Percentiles rank a stretch among this genome's conserved stretches.
Conservation (phyloP, 352 stramenopile species). For the Pythium aristosporum region DNA sequence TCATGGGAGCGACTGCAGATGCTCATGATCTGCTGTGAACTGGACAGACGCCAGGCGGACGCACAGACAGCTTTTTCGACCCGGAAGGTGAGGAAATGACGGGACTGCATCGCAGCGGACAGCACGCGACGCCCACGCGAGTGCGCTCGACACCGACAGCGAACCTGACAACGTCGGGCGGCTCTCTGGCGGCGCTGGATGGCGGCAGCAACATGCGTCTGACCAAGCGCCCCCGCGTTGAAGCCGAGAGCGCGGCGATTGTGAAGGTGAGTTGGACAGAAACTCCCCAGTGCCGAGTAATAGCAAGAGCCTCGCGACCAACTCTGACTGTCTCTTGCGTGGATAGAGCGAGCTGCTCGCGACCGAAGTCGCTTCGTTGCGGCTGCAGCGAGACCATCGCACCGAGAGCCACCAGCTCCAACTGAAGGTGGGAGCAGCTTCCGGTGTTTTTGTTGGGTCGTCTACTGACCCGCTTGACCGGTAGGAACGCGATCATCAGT, state of each 20-base stretch:
- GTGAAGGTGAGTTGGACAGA: constrained; percentile 41
- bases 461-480: background rate
- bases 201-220: background rate
- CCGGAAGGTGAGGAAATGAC: constrained; percentile 35
- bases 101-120: background rate
- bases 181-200: background rate
- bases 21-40: background rate
- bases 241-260: constrained; percentile 55
- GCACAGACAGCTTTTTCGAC: constrained; percentile 36
- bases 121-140: background rate
- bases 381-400: constrained; percentile 51
- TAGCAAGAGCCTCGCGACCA: background rate
- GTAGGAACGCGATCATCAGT: constrained; percentile 53
- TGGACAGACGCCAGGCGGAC: background rate
- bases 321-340: background rate
- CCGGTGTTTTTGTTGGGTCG: constrained; percentile 1
- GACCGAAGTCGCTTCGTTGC: constrained; percentile 51
- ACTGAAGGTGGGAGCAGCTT: constrained; percentile 35
- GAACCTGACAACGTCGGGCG: background rate
- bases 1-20: background rate
- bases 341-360: constrained; percentile 50
- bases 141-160: background rate
- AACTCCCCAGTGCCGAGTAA: background rate
- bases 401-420: constrained; percentile 61
- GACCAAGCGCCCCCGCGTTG: constrained; percentile 52